Evolutionary conservation across 257 asterid species (phyloP), one percentile per base, ranked within the genome.

Genomic region (Solanum pimpinellifolium): DNA sequence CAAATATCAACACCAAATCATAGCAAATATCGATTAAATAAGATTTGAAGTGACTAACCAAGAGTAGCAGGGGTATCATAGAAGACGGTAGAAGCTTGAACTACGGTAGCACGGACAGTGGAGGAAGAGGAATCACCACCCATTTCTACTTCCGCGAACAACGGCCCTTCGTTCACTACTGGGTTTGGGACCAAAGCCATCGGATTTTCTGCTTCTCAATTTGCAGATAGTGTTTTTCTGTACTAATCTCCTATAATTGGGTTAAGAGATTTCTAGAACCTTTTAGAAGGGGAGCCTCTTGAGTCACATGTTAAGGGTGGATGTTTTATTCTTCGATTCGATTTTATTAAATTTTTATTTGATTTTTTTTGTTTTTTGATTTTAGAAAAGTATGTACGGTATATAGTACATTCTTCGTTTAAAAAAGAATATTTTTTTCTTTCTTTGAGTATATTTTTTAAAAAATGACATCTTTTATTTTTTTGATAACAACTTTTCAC

Each of bases 21-120:
- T 25, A 56, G 9, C 62, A 82, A 9, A 25, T 25, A 25, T 10
- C 9, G 47, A 2, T 62, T 11, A 62, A 20, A 41, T 15, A 84
- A 83, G 14, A 37, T 16, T 42, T 42, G 44, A 47, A 41, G 21
- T 9, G 11, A 66, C 47, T 33, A 4, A 96, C 99, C 98, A 41
- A 97, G 97, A 88, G 99, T 97, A 46, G 99, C 98, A 33, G 97
- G 96, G 29, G 98, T 97, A 91, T 97, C 99, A 84, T 94, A 94
- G 92, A 97, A 97, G 87, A 97, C 89, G 90, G 99, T 97, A 85
- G 98, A 94, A 4, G 99, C 98, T 91, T 97, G 99, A 77, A 97
- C 98, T 14, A 95, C 98, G 76, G 98, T 94, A 90, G 94, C 99
- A 73, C 98, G 98, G 69, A 95, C 83, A 86, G 94, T 88, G 85